phyloP scores from a whole-genome alignment of 306 rosid genomes.

The Pterocarpus macrocarpus region DNA sequence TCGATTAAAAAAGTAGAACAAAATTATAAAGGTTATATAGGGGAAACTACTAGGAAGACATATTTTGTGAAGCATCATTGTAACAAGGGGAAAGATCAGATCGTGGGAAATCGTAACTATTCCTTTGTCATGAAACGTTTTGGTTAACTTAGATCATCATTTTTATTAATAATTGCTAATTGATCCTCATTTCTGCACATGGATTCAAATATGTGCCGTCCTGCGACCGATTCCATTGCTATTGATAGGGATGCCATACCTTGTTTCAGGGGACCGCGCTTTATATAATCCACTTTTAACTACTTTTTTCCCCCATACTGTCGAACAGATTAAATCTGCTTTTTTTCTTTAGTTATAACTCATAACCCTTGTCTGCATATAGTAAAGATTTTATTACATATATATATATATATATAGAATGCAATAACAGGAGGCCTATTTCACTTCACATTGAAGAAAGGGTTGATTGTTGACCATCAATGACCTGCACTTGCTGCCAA shows the following conservation, averaged over 20 bases:
- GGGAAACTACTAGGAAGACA: too few relatives aligned
- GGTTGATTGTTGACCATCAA: too few relatives aligned
- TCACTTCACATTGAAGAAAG: too few relatives aligned
- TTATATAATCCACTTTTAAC: not conserved
- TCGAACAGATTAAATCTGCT: not conserved
- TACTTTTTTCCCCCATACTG: not conserved
- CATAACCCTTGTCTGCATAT: too few relatives aligned
- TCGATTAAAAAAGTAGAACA: too few relatives aligned
- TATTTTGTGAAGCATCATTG: too few relatives aligned
- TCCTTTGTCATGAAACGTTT: not conserved
- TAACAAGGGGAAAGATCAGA: too few relatives aligned
- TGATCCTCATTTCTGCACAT: not conserved
- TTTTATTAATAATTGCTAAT: conserved; percentile 4
- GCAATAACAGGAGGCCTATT: too few relatives aligned
- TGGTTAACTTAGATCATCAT: not conserved
- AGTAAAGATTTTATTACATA: too few relatives aligned
- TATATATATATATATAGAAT: too few relatives aligned
- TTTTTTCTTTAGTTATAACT: not conserved
- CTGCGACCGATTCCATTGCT: not conserved
- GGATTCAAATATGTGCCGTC: not conserved
- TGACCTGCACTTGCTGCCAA: too few relatives aligned
- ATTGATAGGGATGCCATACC: conserved; percentile 8
- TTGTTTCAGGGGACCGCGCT: not conserved
- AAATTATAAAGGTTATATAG: too few relatives aligned
- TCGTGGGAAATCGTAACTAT: not conserved